Conservation (phyloP, 2,329 filamentous ascomycete species). For the Clarireedia paspali region DNA sequence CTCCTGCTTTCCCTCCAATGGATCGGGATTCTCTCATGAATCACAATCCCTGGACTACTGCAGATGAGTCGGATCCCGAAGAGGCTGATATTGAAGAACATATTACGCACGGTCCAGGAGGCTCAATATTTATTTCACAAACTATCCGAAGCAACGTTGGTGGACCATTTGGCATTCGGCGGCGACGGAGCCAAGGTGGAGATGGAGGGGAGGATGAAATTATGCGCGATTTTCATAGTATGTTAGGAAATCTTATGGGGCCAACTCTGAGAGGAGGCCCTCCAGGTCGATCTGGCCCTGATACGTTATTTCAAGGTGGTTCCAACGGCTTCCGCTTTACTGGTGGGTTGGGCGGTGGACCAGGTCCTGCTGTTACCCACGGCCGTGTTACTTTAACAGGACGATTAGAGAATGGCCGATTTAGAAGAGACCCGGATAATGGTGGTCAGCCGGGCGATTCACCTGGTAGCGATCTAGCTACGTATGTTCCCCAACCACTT, state of each 20-base stretch:
- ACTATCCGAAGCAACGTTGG: constrained; percentile 20
- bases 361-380: constrained; percentile 19
- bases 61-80: constrained; percentile 46
- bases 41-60: constrained; percentile 25
- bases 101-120: constrained; percentile 24
- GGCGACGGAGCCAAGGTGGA: constrained; percentile 2
- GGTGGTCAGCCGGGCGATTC: constrained; percentile 39
- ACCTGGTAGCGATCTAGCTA: constrained; percentile 39
- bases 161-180: neutral
- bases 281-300: constrained; percentile 26
- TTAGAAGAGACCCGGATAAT: constrained; percentile 44
- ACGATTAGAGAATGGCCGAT: constrained; percentile 17
- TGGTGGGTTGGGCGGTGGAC: constrained; percentile 5
- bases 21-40: constrained; percentile 12
- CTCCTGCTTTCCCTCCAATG: constrained; percentile 12
- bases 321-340: constrained; percentile 12
- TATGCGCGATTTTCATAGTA: constrained; percentile 34
- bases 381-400: constrained; percentile 28
- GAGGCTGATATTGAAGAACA: constrained; percentile 50
- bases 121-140: constrained; percentile 23
- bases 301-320: constrained; percentile 22
- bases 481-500: constrained; percentile 32
- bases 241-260: constrained; percentile 39
- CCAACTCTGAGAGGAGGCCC: constrained; percentile 22
- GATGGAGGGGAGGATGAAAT: constrained; percentile 19